A percentile compares a stretch with the other conserved stretches of the same genome.
Evolutionary conservation across 2,329 filamentous ascomycete species (phyloP).

Genomic region (Aspergillus quadricinctus): DNA sequence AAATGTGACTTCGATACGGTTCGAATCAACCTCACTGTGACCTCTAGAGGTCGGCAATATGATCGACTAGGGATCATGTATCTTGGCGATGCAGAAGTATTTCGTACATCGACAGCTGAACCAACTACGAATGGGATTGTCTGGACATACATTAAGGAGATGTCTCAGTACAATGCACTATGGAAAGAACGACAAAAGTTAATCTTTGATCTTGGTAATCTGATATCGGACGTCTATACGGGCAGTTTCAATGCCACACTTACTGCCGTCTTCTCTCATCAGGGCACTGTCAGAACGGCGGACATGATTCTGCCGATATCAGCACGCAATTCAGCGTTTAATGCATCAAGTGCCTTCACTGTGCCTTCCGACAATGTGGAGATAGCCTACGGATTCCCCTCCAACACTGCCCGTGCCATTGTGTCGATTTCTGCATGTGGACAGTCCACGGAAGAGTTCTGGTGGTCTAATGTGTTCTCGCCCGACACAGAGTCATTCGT

Average conservation of each 20-base stretch:
- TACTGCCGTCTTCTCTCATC: conserved; percentile 65
- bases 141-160: conserved; percentile 75
- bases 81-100: conserved; percentile 73
- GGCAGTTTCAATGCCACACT: conserved; percentile 69
- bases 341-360: conserved; percentile 62
- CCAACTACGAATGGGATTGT: conserved; percentile 66
- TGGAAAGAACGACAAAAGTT: conserved; percentile 67
- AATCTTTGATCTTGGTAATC: conserved; percentile 75
- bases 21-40: conserved; percentile 70
- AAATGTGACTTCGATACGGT: conserved; percentile 68
- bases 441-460: conserved; percentile 75
- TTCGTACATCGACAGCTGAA: conserved; percentile 77
- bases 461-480: conserved; percentile 74
- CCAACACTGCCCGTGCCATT: conserved; percentile 63
- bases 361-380: conserved; percentile 61
- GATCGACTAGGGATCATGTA: conserved; percentile 74
- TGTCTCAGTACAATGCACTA: conserved; percentile 65
- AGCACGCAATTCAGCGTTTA: conserved; percentile 28
- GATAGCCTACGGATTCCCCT: conserved; percentile 59
- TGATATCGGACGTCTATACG: conserved; percentile 67
- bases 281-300: conserved; percentile 44
- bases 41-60: conserved; percentile 67
- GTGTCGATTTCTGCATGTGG: conserved; percentile 74
- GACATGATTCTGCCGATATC: conserved; percentile 63
- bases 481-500: conserved; percentile 58